Evolutionary conservation across 2,329 filamentous ascomycete genomes (phyloP), one percentile per base, ranked within the genome.

Genomic region (Aspergillus fischeri): DNA sequence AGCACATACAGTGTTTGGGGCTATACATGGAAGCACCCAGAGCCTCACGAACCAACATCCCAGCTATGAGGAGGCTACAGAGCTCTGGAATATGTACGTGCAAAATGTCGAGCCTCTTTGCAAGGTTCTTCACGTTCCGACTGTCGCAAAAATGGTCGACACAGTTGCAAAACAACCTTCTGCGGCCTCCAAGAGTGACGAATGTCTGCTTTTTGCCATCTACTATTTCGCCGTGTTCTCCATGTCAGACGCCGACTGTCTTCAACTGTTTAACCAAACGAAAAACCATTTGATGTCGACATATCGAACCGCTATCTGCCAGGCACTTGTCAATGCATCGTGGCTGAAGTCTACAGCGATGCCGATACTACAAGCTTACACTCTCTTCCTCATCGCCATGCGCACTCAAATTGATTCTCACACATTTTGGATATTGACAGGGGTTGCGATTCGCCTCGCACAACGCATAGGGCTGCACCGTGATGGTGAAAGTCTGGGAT

Each of bases 91-190:
- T 68, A 78, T 85, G 8, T 92, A 87, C 62, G 75, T 91, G 5
- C 85, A 90, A 51, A 86, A 90, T 59, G 85, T 92, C 55, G 89
- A 92, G 65, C 89, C 89, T 0, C 70, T 91, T 49, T 84, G 85
- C 63, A 92, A 92, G 68, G 67, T 86, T 49, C 85, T 91, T 25
- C 90, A 93, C 67, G 82, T 87, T 1, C 89, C 89, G 0, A 86
- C 86, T 0, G 72, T 91, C 3, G 86, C 91, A 65, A 81, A 82
- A 2, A 81, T 83, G 49, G 77, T 92, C 7, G 80, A 88, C 41
- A 83, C 89, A 57, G 86, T 86, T 2, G 82, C 81, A 9, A 35
- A 58, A 61, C 48, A 70, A 59, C 59, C 75, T 54, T 29, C 67
- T 57, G 32, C 63, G 54, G 21, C 63, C 56, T 66, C 68, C 8